Evolutionary conservation across 106 monocot genomes (phyloP).

Genomic region (Acorus calamus): DNA sequence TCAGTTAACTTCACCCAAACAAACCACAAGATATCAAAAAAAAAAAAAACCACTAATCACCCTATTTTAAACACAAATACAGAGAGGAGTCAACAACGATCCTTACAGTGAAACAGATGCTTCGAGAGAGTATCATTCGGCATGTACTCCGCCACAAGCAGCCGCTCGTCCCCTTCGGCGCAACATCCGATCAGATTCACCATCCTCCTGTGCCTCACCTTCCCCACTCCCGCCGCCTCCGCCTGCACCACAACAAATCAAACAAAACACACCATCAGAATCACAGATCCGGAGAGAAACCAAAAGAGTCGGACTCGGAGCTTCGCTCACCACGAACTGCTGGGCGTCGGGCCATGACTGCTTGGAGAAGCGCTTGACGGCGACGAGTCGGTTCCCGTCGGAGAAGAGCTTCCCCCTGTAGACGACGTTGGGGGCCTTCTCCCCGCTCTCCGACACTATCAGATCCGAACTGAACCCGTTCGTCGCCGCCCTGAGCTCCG

Average conservation of each 20-base stretch:
- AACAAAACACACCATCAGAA: constrained; percentile 1
- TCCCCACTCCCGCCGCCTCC: constrained; percentile 85
- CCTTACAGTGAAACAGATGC: constrained; percentile 95
- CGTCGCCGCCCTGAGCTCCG: constrained; percentile 80
- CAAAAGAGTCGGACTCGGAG: neutral
- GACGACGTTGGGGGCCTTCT: constrained; percentile 90
- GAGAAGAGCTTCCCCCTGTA: constrained; percentile 53
- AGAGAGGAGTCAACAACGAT: neutral
- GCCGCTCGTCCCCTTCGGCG: constrained; percentile 90
- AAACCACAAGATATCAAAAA: no score
- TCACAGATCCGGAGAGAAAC: neutral
- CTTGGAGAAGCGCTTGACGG: constrained; percentile 84
- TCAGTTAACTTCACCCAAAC: no score
- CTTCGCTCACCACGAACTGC: constrained; percentile 64
- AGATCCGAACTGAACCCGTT: constrained; percentile 80
- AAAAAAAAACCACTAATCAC: no score
- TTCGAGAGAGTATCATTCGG: constrained; percentile 94
- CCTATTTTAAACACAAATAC: neutral
- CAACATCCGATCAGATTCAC: constrained; percentile 95
- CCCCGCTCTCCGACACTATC: constrained; percentile 94
- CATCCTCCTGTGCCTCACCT: constrained; percentile 76
- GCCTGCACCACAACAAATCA: constrained; percentile 15
- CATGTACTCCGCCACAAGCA: constrained; percentile 96
- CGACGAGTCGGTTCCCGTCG: constrained; percentile 58
- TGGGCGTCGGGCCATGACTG: constrained; percentile 98